Conservation (phyloP, 345 rosid genomes). For the Salix brachista region DNA sequence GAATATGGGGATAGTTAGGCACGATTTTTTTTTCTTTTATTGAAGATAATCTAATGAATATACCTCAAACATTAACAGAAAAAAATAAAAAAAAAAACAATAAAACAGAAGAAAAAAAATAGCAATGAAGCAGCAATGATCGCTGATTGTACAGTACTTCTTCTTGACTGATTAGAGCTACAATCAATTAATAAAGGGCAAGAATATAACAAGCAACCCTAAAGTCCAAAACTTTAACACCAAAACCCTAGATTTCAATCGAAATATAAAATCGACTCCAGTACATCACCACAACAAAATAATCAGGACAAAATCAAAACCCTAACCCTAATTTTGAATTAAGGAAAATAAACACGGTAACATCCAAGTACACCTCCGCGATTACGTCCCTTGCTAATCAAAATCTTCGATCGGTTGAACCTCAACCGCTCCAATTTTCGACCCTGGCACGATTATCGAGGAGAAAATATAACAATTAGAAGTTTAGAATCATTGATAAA, state of each 20-base stretch:
- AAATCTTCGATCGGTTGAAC: neutral
- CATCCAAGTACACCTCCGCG: neutral
- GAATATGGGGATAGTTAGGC: slow-evolving; percentile 12
- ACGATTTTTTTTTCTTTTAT: neutral
- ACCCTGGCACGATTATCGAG: neutral
- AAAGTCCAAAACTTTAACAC: neutral
- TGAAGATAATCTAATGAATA: slow-evolving; percentile 14
- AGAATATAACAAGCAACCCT: neutral
- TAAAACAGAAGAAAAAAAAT: neutral
- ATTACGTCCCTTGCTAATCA: neutral
- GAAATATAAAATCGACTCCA: neutral
- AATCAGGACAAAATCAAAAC: neutral
- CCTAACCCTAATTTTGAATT: neutral
- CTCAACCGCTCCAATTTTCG: neutral
- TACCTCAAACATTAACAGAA: neutral
- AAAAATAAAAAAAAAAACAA: neutral
- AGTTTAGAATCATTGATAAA: neutral
- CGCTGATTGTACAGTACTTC: slow-evolving; percentile 34
- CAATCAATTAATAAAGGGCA: neutral
- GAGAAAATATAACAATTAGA: neutral
- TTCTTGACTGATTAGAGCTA: slow-evolving; percentile 10
- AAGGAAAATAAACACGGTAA: neutral
- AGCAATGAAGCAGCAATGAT: slow-evolving; percentile 23
- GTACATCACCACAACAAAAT: neutral
- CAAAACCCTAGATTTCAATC: neutral